Evolutionary conservation across 2,329 filamentous ascomycete species (phyloP), one percentile per base, ranked within the genome.

Genomic region (Lizonia empirigonia): DNA sequence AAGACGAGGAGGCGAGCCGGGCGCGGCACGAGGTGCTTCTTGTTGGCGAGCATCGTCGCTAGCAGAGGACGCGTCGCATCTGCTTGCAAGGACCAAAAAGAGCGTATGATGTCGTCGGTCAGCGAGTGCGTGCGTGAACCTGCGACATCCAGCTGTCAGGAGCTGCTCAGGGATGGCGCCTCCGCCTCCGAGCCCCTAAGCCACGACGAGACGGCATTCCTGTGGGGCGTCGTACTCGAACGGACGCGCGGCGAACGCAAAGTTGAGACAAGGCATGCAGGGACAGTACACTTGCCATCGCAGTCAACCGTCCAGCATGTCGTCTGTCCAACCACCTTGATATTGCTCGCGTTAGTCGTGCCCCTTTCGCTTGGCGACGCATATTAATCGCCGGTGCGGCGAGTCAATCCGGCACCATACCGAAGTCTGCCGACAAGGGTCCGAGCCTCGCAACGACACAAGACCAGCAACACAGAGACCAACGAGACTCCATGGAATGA

Each of bases 31-130:
- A 58, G 56, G 41, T 54, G 47, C 26, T 56, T 48, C 37, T 55
- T 55, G 38, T 55, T 55, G 34, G 63, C 53, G 44, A 65, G 57
- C 62, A 65, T 67, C n/a, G 56, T 61, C 53, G 59, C 53, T 59
- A 59, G 45, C 42, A 44, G 30, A 26, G 26, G 15, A 8, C 13
- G 40, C 19, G 13, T 48, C 20, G 50, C 62, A 61, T 59, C 44
- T 38, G 52, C 13, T 34, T 44, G 20, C 18, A 32, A 20, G 13
- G 27, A 24, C 13, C 27, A 24, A 23, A 41, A 29, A 8, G 30
- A 49, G 39, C 27, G 45, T 50, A 29, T 24, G 13, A 19, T 12
- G 27, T 34, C 23, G 26, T 46, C 10, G 50, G 12, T 10, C n/a
- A 4, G 19, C 6, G 38, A 9, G 6, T 18, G 22, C 7, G 27